Evolutionary conservation across 305 asterid species (phyloP), one percentile per base, ranked within the genome.

Genomic region (Fraxinus dipetala): DNA sequence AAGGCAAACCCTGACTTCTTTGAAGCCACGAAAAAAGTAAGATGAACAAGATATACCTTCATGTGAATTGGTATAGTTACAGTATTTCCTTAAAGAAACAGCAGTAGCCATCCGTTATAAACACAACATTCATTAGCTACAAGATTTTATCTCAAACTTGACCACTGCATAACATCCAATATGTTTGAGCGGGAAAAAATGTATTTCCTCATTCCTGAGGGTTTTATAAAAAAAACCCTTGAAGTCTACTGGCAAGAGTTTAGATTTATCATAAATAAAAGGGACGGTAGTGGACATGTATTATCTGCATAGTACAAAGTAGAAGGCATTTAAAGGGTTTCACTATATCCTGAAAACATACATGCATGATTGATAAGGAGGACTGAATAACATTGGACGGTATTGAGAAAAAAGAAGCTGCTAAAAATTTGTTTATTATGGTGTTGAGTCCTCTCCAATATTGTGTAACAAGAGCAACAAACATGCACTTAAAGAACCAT

Each of bases 1-100:
- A 35, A 83, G n/a, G 78, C 48, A 79, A 77, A 65, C 74, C 81
- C 77, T 79, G 75, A 76, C 70, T 67, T 28, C 74, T 26, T 67
- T 28, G 74, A 11, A 67, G 74, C 9, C 31, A 67, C 20, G 18
- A 28, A 67, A 67, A 61, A 14, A 0, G 18, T 3, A 65, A 65
- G 18, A 65, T 65, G 35, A 65, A 65, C 22, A 65, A 26, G n/a
- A 65, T 3, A 65, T 4, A 65, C 30, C 14, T 20, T 65, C 73
- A 65, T 28, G 20, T 4, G 74, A 67, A 67, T 67, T 67, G 74
- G 74, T 67, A 30, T 7, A 67, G 74, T 67, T 22, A 4, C 36
- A 28, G 36, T 11, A 26, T 67, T 67, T 67, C 36, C 38, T 67
- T 28, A 67, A 9, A 82, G 20, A 20, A 78, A 24, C n/a, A 36